Conservation (phyloP, 768 basidiomycete species). For the Ramaria rubella region DNA sequence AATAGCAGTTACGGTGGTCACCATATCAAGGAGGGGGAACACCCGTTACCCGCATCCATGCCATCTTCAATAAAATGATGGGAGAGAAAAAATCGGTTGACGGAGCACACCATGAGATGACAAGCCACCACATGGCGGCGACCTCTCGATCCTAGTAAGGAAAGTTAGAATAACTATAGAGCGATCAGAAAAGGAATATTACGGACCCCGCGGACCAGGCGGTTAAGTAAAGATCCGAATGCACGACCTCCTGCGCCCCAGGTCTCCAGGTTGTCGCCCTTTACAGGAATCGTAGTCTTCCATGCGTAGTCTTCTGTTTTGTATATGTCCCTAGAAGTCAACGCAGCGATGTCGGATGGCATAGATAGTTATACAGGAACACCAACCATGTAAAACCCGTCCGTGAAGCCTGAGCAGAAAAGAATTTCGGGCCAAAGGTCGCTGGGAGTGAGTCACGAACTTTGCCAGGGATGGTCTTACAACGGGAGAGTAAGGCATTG, state of each 20-base stretch:
- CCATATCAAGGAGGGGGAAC: too few relatives aligned
- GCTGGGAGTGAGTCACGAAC: not conserved
- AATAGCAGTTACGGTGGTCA: too few relatives aligned
- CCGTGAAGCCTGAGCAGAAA: not conserved
- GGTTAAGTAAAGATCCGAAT: not conserved
- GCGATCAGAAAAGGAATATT: not conserved
- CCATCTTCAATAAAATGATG: not conserved
- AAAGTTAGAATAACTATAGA: not conserved
- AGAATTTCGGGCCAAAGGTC: not conserved
- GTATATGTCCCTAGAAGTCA: not conserved
- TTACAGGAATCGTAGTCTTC: not conserved
- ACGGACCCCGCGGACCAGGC: not conserved
- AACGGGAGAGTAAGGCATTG: conserved; percentile 13
- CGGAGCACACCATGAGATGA: not conserved
- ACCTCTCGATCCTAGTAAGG: not conserved
- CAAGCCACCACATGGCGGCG: not conserved
- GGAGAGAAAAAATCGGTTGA: conserved; percentile 4
- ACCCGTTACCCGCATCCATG: not conserved
- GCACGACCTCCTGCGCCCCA: not conserved
- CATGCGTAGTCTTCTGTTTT: conserved; percentile 2
- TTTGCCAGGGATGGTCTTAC: not conserved
- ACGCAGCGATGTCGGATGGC: too few relatives aligned
- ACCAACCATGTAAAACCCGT: not conserved
- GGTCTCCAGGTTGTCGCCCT: not conserved
- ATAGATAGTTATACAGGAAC: not conserved